These are phyloP conservation scores for Bryum argenteum DNA, from an alignment of 225 moss, liverwort and hornwort species.

Conservation along the genomic window DNA sequence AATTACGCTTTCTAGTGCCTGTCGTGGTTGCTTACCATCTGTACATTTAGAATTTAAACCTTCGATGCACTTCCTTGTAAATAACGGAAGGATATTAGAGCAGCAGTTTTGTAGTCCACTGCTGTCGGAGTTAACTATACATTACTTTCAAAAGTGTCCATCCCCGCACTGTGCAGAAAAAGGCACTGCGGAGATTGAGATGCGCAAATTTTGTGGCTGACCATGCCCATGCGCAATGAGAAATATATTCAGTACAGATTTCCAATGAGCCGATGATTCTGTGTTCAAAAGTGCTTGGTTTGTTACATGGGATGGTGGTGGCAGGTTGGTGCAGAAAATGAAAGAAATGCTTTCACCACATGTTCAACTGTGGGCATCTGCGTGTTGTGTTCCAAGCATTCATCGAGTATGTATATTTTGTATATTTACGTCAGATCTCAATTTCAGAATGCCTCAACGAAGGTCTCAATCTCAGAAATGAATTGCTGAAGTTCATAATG, in stretches of 20 bases:
- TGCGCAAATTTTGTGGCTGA: conserved; percentile 11
- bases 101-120: conserved; percentile 6
- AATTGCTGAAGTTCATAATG: too few relatives aligned
- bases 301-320: background rate
- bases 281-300: background rate
- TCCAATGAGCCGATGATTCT: background rate
- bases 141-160: conserved; percentile 20
- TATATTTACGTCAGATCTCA: too few relatives aligned
- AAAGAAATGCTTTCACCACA: too few relatives aligned
- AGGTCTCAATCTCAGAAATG: too few relatives aligned
- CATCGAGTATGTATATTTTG: background rate
- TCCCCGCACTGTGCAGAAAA: conserved; percentile 7
- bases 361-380: background rate
- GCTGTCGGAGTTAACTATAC: background rate
- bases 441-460: too few relatives aligned
- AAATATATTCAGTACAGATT: background rate
- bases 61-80: conserved; percentile 22
- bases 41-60: conserved; percentile 24
- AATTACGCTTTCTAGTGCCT: conserved; percentile 34
- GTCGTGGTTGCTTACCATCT: background rate
- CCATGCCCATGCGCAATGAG: conserved; percentile 23
- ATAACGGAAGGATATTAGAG: conserved; percentile 13
- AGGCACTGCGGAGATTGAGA: conserved; percentile 30
- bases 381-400: background rate
- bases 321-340: background rate